Conservation (phyloP, 768 basidiomycete species). For the Panellus pusillus region DNA sequence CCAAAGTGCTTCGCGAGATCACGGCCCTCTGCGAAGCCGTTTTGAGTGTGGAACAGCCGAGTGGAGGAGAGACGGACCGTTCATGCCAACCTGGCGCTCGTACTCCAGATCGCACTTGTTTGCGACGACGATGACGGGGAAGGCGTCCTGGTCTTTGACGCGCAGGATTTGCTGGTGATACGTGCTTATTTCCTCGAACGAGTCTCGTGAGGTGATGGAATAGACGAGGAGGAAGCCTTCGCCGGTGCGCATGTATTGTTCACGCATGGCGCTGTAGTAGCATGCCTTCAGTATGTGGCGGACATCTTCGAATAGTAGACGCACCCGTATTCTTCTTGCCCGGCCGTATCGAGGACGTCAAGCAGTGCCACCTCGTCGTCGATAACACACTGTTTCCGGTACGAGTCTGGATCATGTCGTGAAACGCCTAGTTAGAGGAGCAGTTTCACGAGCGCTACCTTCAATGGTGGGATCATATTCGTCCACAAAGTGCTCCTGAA, state of each 20-base stretch:
- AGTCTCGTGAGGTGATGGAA: constrained; percentile 94
- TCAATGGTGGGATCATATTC: constrained; percentile 93
- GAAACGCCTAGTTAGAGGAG: not conserved
- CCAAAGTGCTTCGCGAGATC: constrained; percentile 94
- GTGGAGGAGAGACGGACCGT: constrained; percentile 53
- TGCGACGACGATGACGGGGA: constrained; percentile 94
- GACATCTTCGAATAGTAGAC: not conserved
- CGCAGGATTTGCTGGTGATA: constrained; percentile 96
- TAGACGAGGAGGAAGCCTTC: constrained; percentile 98
- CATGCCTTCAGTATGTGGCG: not conserved
- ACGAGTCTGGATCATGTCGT: constrained; percentile 71
- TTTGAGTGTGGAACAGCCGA: not conserved
- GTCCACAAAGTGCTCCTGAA: constrained; percentile 87
- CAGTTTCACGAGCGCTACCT: constrained; percentile 41
- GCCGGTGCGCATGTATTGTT: constrained; percentile 98
- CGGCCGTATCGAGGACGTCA: constrained; percentile 96
- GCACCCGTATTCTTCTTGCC: constrained; percentile 97
- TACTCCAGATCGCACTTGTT: constrained; percentile 97
- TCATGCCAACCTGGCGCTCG: constrained; percentile 93
- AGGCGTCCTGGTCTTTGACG: constrained; percentile 93
- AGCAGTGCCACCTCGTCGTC: constrained; percentile 97
- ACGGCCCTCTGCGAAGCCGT: constrained; percentile 79
- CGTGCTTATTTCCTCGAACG: constrained; percentile 94
- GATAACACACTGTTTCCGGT: constrained; percentile 94
- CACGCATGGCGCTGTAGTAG: constrained; percentile 85